Conservation (phyloP, 176 grass and related monocot genomes). For the Carex cristatella region DNA sequence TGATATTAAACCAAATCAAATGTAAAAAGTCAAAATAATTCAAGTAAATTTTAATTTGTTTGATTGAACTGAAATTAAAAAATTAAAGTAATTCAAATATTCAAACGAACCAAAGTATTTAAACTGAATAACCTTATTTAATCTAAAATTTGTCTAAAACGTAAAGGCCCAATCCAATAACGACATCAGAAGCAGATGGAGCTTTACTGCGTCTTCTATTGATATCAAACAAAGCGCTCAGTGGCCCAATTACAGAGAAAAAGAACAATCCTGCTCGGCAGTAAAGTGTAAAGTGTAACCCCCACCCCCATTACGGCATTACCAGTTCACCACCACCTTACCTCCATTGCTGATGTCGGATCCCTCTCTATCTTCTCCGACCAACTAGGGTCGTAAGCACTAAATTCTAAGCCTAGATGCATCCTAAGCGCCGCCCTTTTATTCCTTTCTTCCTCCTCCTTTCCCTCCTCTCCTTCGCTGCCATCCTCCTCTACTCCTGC, state of each 20-base stretch:
- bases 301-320: background rate
- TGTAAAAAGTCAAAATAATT: no score
- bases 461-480: conserved; percentile 23
- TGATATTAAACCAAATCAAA: no score
- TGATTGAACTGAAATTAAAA: no score
- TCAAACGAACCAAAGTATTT: no score
- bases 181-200: background rate
- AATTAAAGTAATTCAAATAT: no score
- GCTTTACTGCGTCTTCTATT: background rate
- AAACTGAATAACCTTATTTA: no score
- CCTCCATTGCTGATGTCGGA: background rate
- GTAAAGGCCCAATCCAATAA: background rate
- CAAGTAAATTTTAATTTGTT: no score
- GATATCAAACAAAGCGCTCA: no score
- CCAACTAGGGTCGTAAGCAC: background rate
- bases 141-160: no score
- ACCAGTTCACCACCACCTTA: background rate
- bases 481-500: conserved; percentile 33
- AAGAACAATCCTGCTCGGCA: background rate
- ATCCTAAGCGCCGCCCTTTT: conserved; percentile 38
- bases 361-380: background rate
- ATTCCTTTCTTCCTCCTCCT: conserved; percentile 43
- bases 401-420: conserved; percentile 30
- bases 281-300: background rate
- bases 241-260: background rate